Evolutionary conservation across 2,329 filamentous ascomycete genomes (phyloP).

Genomic region (Sclerotinia nivalis): DNA sequence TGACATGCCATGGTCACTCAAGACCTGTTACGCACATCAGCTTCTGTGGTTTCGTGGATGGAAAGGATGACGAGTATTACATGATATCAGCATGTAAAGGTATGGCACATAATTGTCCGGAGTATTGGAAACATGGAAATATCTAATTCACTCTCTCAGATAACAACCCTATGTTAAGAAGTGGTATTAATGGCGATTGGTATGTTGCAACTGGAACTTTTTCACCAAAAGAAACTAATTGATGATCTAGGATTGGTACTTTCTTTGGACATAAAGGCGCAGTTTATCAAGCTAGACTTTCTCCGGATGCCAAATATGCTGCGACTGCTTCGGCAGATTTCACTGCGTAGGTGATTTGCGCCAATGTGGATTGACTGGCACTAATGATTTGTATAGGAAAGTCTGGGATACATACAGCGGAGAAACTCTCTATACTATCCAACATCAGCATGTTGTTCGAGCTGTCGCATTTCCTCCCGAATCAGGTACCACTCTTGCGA

Average conservation of each 20-base stretch:
- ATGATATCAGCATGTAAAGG: conserved; percentile 73
- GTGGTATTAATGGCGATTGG: conserved; percentile 95
- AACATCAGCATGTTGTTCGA: conserved; percentile 94
- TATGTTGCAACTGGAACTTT: conserved; percentile 44
- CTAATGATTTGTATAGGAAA: conserved; percentile 61
- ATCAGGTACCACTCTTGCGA: conserved; percentile 80
- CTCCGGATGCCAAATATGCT: conserved; percentile 81
- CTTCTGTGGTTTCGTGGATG: conserved; percentile 62
- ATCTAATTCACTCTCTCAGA: conserved; percentile 54
- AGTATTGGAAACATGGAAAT: not conserved
- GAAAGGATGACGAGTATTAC: conserved; percentile 64
- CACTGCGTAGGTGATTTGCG: conserved; percentile 65
- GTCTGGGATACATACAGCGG: conserved; percentile 97
- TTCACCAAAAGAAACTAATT: conserved; percentile 29
- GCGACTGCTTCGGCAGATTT: conserved; percentile 96
- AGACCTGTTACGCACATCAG: conserved; percentile 72
- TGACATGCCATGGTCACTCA: conserved; percentile 76
- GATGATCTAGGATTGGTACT: conserved; percentile 72
- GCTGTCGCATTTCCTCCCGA: conserved; percentile 87
- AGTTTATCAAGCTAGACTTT: conserved; percentile 93
- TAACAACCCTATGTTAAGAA: conserved; percentile 96
- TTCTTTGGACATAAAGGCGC: conserved; percentile 98
- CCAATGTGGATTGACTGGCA: conserved; percentile 14
- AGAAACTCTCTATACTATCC: conserved; percentile 80
- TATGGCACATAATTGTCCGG: conserved; percentile 36